phyloP scores from a whole-genome alignment of 257 asterid genomes.

The Gentiana straminea region DNA sequence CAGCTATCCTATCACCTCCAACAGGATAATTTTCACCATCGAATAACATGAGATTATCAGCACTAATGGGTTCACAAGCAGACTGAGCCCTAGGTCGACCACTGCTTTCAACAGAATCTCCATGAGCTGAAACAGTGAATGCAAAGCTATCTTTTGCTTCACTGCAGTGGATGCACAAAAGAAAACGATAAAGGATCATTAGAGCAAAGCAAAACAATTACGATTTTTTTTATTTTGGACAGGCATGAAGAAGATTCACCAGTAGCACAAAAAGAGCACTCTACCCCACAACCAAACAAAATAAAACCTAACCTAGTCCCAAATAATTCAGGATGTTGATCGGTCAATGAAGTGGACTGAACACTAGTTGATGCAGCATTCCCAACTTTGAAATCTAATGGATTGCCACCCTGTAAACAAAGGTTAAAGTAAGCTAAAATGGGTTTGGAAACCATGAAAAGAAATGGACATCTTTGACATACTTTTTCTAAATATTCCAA shows the following conservation, averaged over 20 bases:
- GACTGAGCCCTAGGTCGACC: slow-evolving; percentile 63
- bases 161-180: slow-evolving; percentile 23
- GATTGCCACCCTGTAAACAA: slow-evolving; percentile 74
- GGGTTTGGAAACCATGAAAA: slow-evolving; percentile 11
- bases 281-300: slow-evolving; percentile 9
- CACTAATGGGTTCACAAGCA: slow-evolving; percentile 63
- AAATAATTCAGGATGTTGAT: slow-evolving; percentile 56
- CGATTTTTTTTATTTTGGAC: too few relatives aligned
- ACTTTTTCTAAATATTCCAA: slow-evolving; percentile 84
- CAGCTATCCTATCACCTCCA: slow-evolving; percentile 45
- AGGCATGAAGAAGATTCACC: too few relatives aligned
- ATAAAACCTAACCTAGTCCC: slow-evolving; percentile 40
- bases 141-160: slow-evolving; percentile 87
- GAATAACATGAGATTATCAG: slow-evolving; percentile 82
- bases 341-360: slow-evolving; percentile 66
- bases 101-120: slow-evolving; percentile 88
- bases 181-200: slow-evolving; percentile 1
- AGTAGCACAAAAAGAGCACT: too few relatives aligned
- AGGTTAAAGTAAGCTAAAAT: slow-evolving; percentile 16
- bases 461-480: slow-evolving; percentile 23
- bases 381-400: slow-evolving; percentile 60
- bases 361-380: slow-evolving; percentile 53
- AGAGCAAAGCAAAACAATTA: background rate
- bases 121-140: slow-evolving; percentile 65
- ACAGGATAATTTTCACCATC: slow-evolving; percentile 54